These are phyloP conservation scores for Stephanocyclus meneghinianus DNA, from an alignment of 352 stramenopile genomes.

Conservation along the genomic window DNA sequence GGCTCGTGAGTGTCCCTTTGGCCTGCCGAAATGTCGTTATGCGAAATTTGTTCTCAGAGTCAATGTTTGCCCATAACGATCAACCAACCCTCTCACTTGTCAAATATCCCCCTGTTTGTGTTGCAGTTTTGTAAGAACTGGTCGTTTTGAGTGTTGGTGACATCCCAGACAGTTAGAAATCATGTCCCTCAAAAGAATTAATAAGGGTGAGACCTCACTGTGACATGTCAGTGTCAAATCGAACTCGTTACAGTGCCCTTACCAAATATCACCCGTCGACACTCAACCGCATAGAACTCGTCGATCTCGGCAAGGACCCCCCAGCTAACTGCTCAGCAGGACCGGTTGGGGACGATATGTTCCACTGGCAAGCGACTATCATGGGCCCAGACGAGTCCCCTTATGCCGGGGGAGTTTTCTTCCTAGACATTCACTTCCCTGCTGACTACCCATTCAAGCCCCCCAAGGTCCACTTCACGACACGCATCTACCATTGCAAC, in stretches of 20 bases:
- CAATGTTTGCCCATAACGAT: no score
- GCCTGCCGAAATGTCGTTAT: no score
- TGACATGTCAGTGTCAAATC: background rate
- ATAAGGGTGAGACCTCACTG: slow-evolving; percentile 64
- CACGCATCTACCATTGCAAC: slow-evolving; percentile 99
- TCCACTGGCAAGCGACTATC: slow-evolving; percentile 94
- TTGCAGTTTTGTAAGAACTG: background rate
- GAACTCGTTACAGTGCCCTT: background rate
- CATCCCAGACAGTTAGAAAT: slow-evolving; percentile 10
- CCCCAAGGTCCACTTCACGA: slow-evolving; percentile 98
- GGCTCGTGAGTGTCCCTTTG: no score
- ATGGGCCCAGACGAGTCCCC: slow-evolving; percentile 98
- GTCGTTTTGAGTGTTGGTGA: background rate
- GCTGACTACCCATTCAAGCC: slow-evolving; percentile 99
- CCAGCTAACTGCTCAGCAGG: slow-evolving; percentile 97
- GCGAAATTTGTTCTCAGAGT: no score
- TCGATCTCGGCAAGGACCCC: slow-evolving; percentile 88
- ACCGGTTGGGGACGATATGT: slow-evolving; percentile 97
- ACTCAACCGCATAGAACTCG: slow-evolving; percentile 59
- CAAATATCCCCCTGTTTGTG: no score
- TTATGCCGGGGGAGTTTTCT: slow-evolving; percentile 97
- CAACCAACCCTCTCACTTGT: no score
- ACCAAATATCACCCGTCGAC: background rate
- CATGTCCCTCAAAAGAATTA: slow-evolving; percentile 84
- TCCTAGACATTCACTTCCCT: slow-evolving; percentile 98